phyloP scores from a whole-genome alignment of 2,329 filamentous ascomycete species.

The Lachnellula hyalina region DNA sequence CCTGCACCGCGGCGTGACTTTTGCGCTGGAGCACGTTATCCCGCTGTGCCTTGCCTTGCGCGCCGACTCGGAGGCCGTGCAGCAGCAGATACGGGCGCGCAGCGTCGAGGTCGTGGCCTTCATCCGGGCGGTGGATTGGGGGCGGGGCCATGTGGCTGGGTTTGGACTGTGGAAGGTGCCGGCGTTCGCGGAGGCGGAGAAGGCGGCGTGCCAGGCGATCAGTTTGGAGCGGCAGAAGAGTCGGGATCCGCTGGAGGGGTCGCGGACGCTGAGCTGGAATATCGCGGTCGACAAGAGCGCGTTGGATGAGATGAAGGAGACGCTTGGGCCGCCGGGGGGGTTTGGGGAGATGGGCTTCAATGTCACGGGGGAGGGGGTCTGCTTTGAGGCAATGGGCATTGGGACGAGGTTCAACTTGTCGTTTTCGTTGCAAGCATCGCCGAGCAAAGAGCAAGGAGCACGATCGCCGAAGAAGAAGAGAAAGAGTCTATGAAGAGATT shows the following conservation, averaged over 20 bases:
- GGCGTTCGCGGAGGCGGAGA: neutral
- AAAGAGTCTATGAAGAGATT: neutral
- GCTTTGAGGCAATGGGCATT: conserved; percentile 11
- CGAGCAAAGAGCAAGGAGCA: neutral
- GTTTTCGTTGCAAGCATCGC: neutral
- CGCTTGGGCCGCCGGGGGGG: conserved; percentile 10
- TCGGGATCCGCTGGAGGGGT: neutral
- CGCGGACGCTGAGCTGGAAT: conserved; percentile 7
- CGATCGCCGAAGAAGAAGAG: neutral
- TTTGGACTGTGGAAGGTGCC: neutral
- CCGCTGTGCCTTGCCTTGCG: conserved; percentile 1
- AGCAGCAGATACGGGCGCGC: neutral
- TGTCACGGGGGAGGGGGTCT: conserved; percentile 8
- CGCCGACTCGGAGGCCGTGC: neutral
- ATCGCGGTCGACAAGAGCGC: conserved; percentile 4
- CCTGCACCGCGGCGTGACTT: conserved; percentile 1
- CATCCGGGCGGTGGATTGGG: neutral
- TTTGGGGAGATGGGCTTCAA: conserved; percentile 15
- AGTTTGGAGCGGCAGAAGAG: conserved; percentile 3
- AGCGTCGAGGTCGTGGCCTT: neutral
- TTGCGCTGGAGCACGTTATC: conserved; percentile 4
- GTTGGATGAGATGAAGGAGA: conserved; percentile 13
- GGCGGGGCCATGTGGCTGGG: neutral
- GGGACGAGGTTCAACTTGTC: conserved; percentile 11
- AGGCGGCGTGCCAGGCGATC: neutral